Evolutionary conservation across 2,329 filamentous ascomycete species (phyloP), one percentile per base, ranked within the genome.

Genomic region (Penicillium corylophilum): DNA sequence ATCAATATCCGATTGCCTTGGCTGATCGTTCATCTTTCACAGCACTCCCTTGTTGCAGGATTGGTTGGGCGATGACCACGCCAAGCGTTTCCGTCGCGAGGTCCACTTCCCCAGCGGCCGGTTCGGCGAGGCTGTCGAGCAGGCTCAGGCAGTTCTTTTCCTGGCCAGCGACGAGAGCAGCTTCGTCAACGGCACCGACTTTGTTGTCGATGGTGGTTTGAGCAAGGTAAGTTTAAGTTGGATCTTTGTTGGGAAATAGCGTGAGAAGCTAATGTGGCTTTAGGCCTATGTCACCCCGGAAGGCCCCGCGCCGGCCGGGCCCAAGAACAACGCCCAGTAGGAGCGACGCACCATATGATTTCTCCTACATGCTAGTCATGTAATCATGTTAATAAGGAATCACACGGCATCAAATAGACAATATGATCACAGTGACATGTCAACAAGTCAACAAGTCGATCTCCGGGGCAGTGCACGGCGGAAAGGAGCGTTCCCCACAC

Each of bases 191-290:
- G 91, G 89, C 10, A 87, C 84, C 53, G 94, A 97, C 70, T 95
- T 97, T 76, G 87, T 95, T 4, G 91, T 97, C 23, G 94, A 99
- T 66, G 94, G 94, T 52, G 93, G 93, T 54, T 90, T 99, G 89
- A 93, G 86, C 65, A 96, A 60, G 54, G 60, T 62, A 51, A 18
- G 50, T 33, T 44, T 43, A 53, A 53, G 22, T 39, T 47, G 26
- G 12, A 10, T 10, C 26, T 8, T 16, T 44, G 2, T 31, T 29
- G 18, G 13, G 29, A 35, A n/a, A 22, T 56, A n/a, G 15, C 41
- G 44, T 38, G 31, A 31, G 31, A 31, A 28, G 51, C 57, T 62
- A 50, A 62, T 48, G 15, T 45, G 41, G 39, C 12, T 15, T 38
- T 44, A 78, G 76, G 89, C 91, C 40, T 97, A 96, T 72, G 82